Evolutionary conservation across 192 early-diverging fungal species (phyloP).

Genomic region (Thamnidium elegans): DNA sequence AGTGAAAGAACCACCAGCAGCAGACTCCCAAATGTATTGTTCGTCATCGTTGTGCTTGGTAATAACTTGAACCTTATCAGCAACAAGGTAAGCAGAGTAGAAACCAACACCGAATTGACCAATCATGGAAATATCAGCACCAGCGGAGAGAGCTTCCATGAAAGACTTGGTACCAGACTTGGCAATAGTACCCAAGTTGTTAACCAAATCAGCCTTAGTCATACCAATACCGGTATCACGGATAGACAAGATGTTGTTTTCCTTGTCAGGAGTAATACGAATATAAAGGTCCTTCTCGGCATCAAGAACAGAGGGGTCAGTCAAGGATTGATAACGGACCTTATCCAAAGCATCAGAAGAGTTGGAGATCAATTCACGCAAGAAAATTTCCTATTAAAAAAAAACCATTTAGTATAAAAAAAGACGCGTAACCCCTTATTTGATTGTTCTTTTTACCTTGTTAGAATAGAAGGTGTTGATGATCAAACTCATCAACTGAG

Average conservation of each 20-base stretch:
- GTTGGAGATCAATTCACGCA: slow-evolving; percentile 97
- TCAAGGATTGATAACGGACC: slow-evolving; percentile 96
- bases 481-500: slow-evolving; percentile 99
- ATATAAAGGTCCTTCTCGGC: slow-evolving; percentile 93
- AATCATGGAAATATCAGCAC: slow-evolving; percentile 99
- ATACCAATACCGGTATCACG: slow-evolving; percentile 91
- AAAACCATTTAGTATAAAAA: neutral
- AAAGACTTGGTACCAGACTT: slow-evolving; percentile 99
- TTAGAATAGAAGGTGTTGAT: slow-evolving; percentile 99
- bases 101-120: slow-evolving; percentile 99
- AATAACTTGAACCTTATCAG: slow-evolving; percentile 93
- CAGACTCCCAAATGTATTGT: slow-evolving; percentile 94
- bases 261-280: slow-evolving; percentile 85
- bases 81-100: slow-evolving; percentile 99
- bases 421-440: neutral
- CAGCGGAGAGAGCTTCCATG: slow-evolving; percentile 95
- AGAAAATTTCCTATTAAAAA: slow-evolving; percentile 68
- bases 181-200: slow-evolving; percentile 99
- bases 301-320: slow-evolving; percentile 91
- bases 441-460: no score
- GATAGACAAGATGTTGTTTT: slow-evolving; percentile 70
- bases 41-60: slow-evolving; percentile 98
- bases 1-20: slow-evolving; percentile 88
- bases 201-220: slow-evolving; percentile 94
- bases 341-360: slow-evolving; percentile 76